Conservation (phyloP, 371 early-diverging fungal genomes). For the Mucor ambiguus region DNA sequence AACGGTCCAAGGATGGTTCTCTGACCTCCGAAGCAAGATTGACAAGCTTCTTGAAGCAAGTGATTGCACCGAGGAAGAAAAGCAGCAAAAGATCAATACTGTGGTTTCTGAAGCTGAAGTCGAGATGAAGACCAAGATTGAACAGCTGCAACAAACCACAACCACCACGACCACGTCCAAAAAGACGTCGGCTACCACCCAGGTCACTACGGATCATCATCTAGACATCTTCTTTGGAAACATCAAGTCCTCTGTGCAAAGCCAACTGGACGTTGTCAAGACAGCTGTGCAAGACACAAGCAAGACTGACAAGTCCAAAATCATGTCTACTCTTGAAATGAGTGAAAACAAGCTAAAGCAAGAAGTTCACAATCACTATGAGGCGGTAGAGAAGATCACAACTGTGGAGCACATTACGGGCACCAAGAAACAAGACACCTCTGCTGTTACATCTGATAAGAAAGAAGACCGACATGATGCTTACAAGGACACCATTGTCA, state of each 20-base stretch:
- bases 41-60: constrained; percentile 22
- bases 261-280: constrained; percentile 30
- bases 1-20: constrained; percentile 27
- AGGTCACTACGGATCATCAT: constrained; percentile 24
- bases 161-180: constrained; percentile 1
- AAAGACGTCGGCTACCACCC: constrained; percentile 1
- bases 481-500: constrained; percentile 30
- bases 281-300: constrained; percentile 22
- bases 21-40: constrained; percentile 12
- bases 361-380: constrained; percentile 19
- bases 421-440: neutral
- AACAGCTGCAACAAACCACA: constrained; percentile 20
- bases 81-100: constrained; percentile 19
- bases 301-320: constrained; percentile 23
- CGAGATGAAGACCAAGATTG: constrained; percentile 33
- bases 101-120: constrained; percentile 31
- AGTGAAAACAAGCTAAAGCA: constrained; percentile 21
- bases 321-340: constrained; percentile 20
- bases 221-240: constrained; percentile 38
- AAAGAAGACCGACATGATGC: constrained; percentile 14
- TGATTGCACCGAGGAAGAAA: constrained; percentile 25
- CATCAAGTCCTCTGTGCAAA: constrained; percentile 27
- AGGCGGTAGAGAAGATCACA: constrained; percentile 25
- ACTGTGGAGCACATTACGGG: constrained; percentile 24
- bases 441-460: constrained; percentile 4